A percentile compares a stretch with the other conserved stretches of the same genome.
Evolutionary conservation across 2,329 filamentous ascomycete genomes (phyloP).

Genomic region (Acrodontium crateriforme): DNA sequence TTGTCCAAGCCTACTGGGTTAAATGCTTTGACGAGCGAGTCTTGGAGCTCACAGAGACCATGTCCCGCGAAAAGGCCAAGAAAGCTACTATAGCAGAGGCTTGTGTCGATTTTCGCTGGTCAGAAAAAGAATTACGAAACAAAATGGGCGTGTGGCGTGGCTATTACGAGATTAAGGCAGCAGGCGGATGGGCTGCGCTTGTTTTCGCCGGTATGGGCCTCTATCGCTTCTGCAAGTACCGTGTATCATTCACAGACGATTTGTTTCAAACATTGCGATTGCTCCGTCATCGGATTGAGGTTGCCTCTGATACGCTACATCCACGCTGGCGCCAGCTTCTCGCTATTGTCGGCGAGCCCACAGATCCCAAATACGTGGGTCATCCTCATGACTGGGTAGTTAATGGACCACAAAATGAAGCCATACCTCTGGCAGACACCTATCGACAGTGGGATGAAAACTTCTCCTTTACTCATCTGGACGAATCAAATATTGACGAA

Average conservation of each 20-base stretch:
- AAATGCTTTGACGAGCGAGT: conserved; percentile 42
- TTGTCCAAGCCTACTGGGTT: conserved; percentile 44
- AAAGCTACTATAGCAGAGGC: conserved; percentile 41
- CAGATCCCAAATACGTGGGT: conserved; percentile 29
- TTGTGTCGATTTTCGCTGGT: conserved; percentile 40
- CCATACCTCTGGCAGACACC: conserved; percentile 32
- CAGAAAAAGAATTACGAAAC: conserved; percentile 44
- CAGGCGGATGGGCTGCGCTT: conserved; percentile 41
- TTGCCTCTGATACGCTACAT: conserved; percentile 19
- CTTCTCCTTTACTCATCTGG: conserved; percentile 36
- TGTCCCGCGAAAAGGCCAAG: conserved; percentile 29
- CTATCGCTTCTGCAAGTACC: conserved; percentile 48
- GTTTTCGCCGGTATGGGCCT: conserved; percentile 45
- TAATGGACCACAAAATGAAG: conserved; percentile 26
- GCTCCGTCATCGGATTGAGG: conserved; percentile 31
- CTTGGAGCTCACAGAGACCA: conserved; percentile 22
- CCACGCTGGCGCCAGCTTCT: conserved; percentile 37
- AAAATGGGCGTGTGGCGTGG: conserved; percentile 41
- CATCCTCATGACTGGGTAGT: conserved; percentile 42
- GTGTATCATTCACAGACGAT: conserved; percentile 38
- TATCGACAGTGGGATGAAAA: conserved; percentile 34
- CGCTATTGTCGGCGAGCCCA: conserved; percentile 31
- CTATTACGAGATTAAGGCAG: conserved; percentile 45
- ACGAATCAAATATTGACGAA: conserved; percentile 37
- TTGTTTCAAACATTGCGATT: conserved; percentile 35